Base-by-base conservation (phyloP, 2,329 filamentous ascomycete genomes). In the Colletotrichum endophyticum region DNA sequence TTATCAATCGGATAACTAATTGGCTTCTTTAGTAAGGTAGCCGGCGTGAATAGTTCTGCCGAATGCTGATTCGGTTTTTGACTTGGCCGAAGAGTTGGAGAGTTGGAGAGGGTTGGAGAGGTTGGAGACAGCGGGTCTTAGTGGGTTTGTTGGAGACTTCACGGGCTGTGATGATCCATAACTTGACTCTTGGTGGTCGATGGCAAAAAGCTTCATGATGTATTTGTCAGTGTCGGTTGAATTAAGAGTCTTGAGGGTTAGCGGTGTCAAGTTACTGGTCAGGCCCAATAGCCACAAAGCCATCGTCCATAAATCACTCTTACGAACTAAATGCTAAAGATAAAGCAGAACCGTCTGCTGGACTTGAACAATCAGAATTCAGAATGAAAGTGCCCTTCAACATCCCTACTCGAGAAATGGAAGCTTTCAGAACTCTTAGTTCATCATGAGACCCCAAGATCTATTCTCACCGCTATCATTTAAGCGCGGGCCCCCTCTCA, bases 221-320 rank as follows among this genome's bases (percentile, higher is more conserved):
- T 15, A 64, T 64, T 36, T 64, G 32, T 64, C 12, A 39, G 61
- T n/a, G 4, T 13, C 11, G 44, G 11, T 22, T 13, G n/a, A 8
- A 22, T 2, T 53, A 2, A 53, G 4, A 49, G 6, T 8, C 0
- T 22, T 53, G n/a, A 4, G n/a, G n/a, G 11, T 22, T 4, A 12
- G n/a, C 44, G 4, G 12, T 13, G n/a, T 53, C 44, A 2, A 22
- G 44, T 4, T 22, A 13, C 11, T 53, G 44, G 44, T 8, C 44
- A 53, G 6, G 44, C 6, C 11, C n/a, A n/a, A 49, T 12, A 12
- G 5, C 11, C 44, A 11, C 9, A n/a, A n/a, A 22, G n/a, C 11
- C 11, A n/a, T 49, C 44, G 16, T 7, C 19, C 19, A n/a, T 49
- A 22, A 22, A n/a, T 49, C 19, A 49, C 11, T 49, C 39, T 44